phyloP scores from a whole-genome alignment of 331 rosid genomes.

The Malus hybrid region DNA sequence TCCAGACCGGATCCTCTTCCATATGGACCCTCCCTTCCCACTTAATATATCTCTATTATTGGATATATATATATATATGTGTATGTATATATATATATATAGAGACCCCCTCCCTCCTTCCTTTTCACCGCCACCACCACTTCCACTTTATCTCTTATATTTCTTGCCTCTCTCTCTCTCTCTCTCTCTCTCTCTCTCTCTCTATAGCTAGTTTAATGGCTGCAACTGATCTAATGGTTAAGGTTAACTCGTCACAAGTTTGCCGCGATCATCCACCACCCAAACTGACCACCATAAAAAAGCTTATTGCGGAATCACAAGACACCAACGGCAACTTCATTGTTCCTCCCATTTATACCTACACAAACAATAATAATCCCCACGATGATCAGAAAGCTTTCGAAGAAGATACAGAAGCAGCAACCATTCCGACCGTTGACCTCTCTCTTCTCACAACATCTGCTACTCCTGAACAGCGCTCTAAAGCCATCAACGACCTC shows the following conservation, averaged over 20 bases:
- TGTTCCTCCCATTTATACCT: constrained; percentile 17
- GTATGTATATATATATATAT: no score
- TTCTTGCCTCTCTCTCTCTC: no score
- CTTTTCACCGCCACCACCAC: no score
- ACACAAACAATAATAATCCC: not conserved
- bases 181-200: no score
- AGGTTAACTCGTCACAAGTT: not conserved
- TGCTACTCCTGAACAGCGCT: constrained; percentile 13
- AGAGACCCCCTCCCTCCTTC: no score
- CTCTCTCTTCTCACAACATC: constrained; percentile 24
- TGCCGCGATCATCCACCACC: not conserved
- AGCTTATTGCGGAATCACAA: constrained; percentile 30
- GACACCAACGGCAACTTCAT: constrained; percentile 10
- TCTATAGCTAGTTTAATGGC: not conserved
- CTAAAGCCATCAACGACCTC: constrained; percentile 23
- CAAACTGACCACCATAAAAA: constrained; percentile 13
- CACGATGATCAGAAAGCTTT: not conserved
- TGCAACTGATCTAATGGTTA: not conserved
- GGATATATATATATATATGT: no score
- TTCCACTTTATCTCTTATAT: no score
- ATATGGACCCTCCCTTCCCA: no score
- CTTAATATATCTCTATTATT: no score
- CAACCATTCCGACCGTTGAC: constrained; percentile 26
- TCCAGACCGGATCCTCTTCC: no score
- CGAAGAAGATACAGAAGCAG: not conserved